Conservation (phyloP, 2,329 filamentous ascomycete genomes). For the Diaporthe capsici region DNA sequence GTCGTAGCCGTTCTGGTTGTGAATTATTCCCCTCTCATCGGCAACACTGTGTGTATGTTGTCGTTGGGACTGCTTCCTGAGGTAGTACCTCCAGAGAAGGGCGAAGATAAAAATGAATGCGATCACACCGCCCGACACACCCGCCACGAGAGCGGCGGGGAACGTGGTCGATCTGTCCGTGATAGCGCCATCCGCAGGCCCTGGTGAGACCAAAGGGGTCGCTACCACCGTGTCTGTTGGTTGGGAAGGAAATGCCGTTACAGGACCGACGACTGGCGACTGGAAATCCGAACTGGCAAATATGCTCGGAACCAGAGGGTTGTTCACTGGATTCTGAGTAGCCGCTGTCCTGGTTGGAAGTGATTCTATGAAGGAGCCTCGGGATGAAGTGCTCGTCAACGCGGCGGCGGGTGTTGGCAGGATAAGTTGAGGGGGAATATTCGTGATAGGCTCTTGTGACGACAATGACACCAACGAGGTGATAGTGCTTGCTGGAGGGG, state of each 20-base stretch:
- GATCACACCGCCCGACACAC: neutral
- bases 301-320: slow-evolving; percentile 8
- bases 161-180: neutral
- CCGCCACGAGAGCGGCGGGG: neutral
- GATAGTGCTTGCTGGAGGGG: neutral
- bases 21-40: neutral
- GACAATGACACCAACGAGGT: neutral
- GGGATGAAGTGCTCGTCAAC: neutral
- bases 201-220: neutral
- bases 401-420: neutral
- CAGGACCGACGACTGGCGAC: neutral
- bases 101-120: neutral
- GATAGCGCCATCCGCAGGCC: neutral
- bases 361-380: neutral
- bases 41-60: neutral
- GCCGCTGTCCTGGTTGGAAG: slow-evolving; percentile 17
- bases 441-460: neutral
- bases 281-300: neutral
- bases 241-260: neutral
- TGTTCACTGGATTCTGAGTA: neutral
- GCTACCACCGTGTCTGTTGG: neutral
- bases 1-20: no score
- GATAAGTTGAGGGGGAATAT: neutral
- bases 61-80: neutral
- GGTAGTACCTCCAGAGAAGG: neutral